Evolutionary conservation across 1,284 basidiomycete genomes (phyloP), one percentile per base, ranked within the genome.

Genomic region (Melampsora larici-populina): DNA sequence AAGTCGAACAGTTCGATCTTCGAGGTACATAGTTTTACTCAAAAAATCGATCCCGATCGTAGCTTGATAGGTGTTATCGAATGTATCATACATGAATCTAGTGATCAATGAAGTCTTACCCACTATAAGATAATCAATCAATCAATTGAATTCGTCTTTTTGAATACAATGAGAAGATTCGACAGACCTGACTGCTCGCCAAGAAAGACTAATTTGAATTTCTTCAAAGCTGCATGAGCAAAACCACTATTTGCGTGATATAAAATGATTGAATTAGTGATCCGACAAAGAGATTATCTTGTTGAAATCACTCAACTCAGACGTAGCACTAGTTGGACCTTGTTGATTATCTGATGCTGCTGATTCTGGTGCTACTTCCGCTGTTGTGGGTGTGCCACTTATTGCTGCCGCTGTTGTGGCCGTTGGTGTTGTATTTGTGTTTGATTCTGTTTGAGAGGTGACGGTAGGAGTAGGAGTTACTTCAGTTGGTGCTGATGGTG

Each of bases 21-120:
- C 97, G 78, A 99, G 88, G 85, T 99, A 99, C 94, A 99, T 97
- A 0, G 97, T 99, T 88, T 99, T 99, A 86, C 93, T 96, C 84
- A 99, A 87, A 85, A 99, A 99, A 86, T 99, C 97, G 85, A 98
- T 99, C 80, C 97, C 97, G 84, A 99, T 99, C 17, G 97, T 99
- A 17, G 97, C 97, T 85, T 99, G 97, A 85, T 99, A 99, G 65
- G 96, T 99, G 85, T 97, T 97, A 87, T 99, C 97, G 84, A 99
- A 99, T 0, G 97, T 98, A 86, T 99, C 97, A 85, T 99, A 99
- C 96, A 98, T 87, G 84, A 86, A 93, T 88, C 96, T 90, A 79
- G 97, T 99, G 84, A 99, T 99, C 78, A 99, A 87, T 86, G 92
- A 94, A 17, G 97, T 99, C 89, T 86, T 83, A 17, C 83, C 83